phyloP scores from a whole-genome alignment of 2,329 filamentous ascomycete genomes.

The Dothideomycetes sp. region DNA sequence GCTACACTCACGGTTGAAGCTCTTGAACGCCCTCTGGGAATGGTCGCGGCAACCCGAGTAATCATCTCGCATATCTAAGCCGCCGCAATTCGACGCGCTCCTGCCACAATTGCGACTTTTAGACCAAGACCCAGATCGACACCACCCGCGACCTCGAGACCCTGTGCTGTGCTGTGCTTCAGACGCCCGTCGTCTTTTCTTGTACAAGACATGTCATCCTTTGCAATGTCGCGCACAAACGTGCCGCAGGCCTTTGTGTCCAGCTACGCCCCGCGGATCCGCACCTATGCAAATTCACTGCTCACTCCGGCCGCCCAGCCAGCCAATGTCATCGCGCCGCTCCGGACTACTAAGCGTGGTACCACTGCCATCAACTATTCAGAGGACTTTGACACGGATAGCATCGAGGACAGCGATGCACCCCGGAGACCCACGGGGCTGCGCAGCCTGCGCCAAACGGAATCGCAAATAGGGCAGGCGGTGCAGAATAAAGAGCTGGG shows the following conservation, averaged over 20 bases:
- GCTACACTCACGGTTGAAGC: no score
- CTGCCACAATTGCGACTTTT: no score
- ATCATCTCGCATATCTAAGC: no score
- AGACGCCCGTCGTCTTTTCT: no score
- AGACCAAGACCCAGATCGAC: no score
- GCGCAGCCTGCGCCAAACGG: slow-evolving; percentile 68
- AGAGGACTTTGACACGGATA: slow-evolving; percentile 85
- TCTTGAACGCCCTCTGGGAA: no score
- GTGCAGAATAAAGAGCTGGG: slow-evolving; percentile 63
- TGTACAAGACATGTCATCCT: slow-evolving; percentile 29
- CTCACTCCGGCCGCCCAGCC: slow-evolving; percentile 68
- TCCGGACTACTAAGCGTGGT: slow-evolving; percentile 91
- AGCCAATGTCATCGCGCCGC: slow-evolving; percentile 52
- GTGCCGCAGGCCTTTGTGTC: slow-evolving; percentile 80
- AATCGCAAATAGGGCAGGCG: slow-evolving; percentile 46
- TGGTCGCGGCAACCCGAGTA: no score
- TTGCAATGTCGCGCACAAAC: slow-evolving; percentile 24
- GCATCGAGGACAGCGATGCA: slow-evolving; percentile 64
- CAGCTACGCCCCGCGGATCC: slow-evolving; percentile 81
- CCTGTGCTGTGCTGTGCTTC: no score
- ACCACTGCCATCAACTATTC: slow-evolving; percentile 97
- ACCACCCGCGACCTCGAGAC: no score
- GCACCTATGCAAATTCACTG: slow-evolving; percentile 83
- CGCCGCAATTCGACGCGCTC: no score
- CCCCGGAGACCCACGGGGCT: slow-evolving; percentile 62